Base-by-base conservation (phyloP, 495 filamentous ascomycete species). In the Lichenothelia convexa region DNA sequence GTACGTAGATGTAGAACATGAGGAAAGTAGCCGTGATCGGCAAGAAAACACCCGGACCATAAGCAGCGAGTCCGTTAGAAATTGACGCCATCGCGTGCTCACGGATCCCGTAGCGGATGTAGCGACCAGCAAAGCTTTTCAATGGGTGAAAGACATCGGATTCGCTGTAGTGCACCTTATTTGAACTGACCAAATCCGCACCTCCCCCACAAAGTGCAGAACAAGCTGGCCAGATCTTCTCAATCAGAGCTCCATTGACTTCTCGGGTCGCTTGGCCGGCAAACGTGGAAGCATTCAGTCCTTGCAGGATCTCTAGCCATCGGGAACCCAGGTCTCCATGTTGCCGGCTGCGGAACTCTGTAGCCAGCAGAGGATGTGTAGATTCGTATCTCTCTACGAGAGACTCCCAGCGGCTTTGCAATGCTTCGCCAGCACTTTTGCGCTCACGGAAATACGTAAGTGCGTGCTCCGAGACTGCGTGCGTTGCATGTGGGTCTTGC, bases 81-180 rank as follows among this genome's bases (percentile, higher is more conserved):
- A 70, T 61, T 15, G 63, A 46, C 6, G 51, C 50, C 65, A 70
- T 70, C 34, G 64, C 65, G 45, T 70, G 64, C 37, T 70, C 66
- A 5, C 64, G 53, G n/a, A 70, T 57, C 15, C 65, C 66, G 35
- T 56, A 68, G 44, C 64, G 65, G 33, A 70, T 59, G 44, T 68
- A 70, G 7, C 66, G 59, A 15, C 68, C 67, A 9, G 51, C 49
- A 44, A 68, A 68, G 41, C 11, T 12, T 8, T 9, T 19, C 34
- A 21, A 9, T 5, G 34, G 20, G 9, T 36, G 34, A 19, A 36
- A 36, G 8, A 12, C 34, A 24, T 24, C 15, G 16, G 13, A 9
- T 8, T 19, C 34, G 8, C 5, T 9, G 11, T 19, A 36, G 11
- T 9, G 7, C 19, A 36, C 11, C 15, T 21, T 21, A 19, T 13